Conservation (phyloP, 495 filamentous ascomycete species). For the Hypoxylon subgilvum region DNA sequence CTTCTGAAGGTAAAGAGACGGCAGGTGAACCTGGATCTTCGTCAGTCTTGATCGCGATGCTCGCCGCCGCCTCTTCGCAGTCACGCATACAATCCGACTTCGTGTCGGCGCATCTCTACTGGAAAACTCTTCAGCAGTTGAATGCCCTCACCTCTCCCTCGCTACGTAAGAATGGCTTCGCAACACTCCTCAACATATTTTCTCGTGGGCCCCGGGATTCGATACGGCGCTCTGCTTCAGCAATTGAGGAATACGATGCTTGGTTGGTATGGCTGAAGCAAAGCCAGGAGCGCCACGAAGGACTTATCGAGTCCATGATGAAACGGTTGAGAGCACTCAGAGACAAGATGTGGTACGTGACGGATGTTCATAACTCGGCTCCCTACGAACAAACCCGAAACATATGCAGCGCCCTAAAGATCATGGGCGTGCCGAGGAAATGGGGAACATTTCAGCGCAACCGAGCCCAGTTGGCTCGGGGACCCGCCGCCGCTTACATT, state of each 20-base stretch:
- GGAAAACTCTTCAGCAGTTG: constrained; percentile 69
- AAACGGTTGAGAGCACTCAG: constrained; percentile 69
- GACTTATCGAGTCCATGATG: constrained; percentile 70
- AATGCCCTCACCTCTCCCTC: constrained; percentile 66
- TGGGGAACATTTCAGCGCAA: constrained; percentile 59
- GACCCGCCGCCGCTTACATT: constrained; percentile 70
- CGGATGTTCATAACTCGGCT: constrained; percentile 90
- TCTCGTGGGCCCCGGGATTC: constrained; percentile 71
- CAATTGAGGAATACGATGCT: constrained; percentile 74
- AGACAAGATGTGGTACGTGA: constrained; percentile 99
- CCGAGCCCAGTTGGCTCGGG: constrained; percentile 61
- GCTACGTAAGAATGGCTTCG: constrained; percentile 68
- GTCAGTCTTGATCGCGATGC: constrained; percentile 68
- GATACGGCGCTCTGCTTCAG: constrained; percentile 66
- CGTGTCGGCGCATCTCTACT: constrained; percentile 72
- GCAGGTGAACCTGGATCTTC: constrained; percentile 45
- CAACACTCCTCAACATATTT: constrained; percentile 72
- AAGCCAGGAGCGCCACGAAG: constrained; percentile 72
- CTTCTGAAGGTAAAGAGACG: constrained; percentile 42
- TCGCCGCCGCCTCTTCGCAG: constrained; percentile 69
- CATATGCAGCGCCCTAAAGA: constrained; percentile 84
- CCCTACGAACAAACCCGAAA: constrained; percentile 88
- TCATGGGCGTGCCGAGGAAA: constrained; percentile 75
- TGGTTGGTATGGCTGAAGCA: constrained; percentile 79
- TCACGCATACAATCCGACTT: constrained; percentile 72